These are phyloP conservation scores for Mantamonas sphyraenae DNA, from an alignment of 78 protist species.

Conservation along the genomic window DNA sequence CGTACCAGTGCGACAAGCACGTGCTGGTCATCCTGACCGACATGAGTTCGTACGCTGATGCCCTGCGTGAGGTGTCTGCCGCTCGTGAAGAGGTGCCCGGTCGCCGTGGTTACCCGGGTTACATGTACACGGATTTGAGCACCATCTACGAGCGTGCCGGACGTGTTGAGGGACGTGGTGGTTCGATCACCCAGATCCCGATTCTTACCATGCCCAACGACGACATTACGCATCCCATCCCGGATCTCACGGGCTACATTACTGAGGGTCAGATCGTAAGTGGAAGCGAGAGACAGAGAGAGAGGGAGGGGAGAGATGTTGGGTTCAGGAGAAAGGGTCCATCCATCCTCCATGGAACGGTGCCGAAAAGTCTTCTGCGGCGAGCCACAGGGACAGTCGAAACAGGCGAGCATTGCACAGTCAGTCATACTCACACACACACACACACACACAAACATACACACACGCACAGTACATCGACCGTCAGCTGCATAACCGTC, in stretches of 20 bases:
- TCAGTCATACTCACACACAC: too few species aligned
- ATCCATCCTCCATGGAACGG: too few species aligned
- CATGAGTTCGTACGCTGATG: slow-evolving; percentile 99
- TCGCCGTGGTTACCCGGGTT: slow-evolving; percentile 99
- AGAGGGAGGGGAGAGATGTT: too few species aligned
- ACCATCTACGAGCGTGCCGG: slow-evolving; percentile 99
- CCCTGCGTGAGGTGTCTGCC: slow-evolving; percentile 97
- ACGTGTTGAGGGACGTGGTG: slow-evolving; percentile 93
- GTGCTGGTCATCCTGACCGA: slow-evolving; percentile 98
- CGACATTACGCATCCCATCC: slow-evolving; percentile 99
- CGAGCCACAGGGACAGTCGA: too few species aligned
- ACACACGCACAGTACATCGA: too few species aligned
- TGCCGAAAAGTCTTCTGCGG: too few species aligned
- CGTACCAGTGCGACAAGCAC: slow-evolving; percentile 98
- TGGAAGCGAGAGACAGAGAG: too few species aligned
- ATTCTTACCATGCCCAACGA: slow-evolving; percentile 98
- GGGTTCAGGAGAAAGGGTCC: too few species aligned
- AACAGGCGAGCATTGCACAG: too few species aligned
- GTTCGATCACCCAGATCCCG: slow-evolving; percentile 99
- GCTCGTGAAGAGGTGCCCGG: slow-evolving; percentile 97
- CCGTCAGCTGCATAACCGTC: slow-evolving; percentile 92
- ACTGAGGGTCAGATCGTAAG: slow-evolving; percentile 99
- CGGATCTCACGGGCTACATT: slow-evolving; percentile 99
- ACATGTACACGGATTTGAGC: slow-evolving; percentile 99
- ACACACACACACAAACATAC: too few species aligned